Base-by-base conservation (phyloP, 257 asterid species). In the Penstemon newberryi region DNA sequence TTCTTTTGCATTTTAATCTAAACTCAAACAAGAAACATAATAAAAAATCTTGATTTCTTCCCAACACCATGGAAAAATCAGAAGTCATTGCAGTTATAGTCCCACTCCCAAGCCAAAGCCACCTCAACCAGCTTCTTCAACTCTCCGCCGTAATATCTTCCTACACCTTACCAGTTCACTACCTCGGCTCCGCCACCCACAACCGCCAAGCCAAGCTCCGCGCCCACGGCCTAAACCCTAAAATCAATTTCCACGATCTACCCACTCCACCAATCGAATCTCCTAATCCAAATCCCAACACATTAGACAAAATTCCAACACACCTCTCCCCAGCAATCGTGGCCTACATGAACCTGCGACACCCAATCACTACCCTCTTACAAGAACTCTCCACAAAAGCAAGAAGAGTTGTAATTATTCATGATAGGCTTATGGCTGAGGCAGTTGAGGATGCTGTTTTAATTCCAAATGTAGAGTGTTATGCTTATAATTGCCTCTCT, bases 201-300 rank as follows among this genome's bases (percentile, higher is more conserved):
- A 82, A 70, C 81, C 79, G 80, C 66, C 86, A 82, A 38, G 86
- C 82, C 56, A 58, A 42, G 39, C 6, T 38, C 56, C 86, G 86
- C 6, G 72, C 42, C 66, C 76, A 73, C 54, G 76, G 70, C 67
- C 44, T 75, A 25, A 65, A 72, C 77, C 79, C 78, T 3, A 49
- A 13, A 40, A 52, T 82, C 80, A 66, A 65, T 11, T 82, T 81
- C 77, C 81, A 78, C 39, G 81, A 78, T 12, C 69, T 81, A 37
- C 83, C 83, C 4, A 51, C 56, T 10, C 50, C 78, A 0, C 1
- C 41, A 0, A 78, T 68, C 46, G 65, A 54, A 12, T 74, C 83
- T 1, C 86, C 79, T 2, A 50, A 79, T 0, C 86, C 75, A 0
- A 46, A 13, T 0, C 81, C 71, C 25, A 44, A 44, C 38, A 47